Evolutionary conservation across 192 early-diverging fungal genomes (phyloP).

Genomic region (Entomortierella lignicola): DNA sequence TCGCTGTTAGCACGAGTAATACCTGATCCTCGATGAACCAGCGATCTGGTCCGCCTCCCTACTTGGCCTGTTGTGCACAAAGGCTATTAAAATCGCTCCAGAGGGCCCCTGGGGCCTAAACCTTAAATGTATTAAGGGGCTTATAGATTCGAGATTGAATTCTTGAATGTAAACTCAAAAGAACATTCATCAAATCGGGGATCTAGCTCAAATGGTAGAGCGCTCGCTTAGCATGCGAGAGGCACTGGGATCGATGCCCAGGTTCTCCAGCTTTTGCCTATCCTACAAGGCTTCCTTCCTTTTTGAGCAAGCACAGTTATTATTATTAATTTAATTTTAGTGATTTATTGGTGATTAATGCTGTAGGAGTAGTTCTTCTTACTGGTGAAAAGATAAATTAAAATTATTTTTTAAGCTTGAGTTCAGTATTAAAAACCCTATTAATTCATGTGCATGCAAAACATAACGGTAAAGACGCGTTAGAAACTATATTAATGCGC

Average conservation of each 20-base stretch:
- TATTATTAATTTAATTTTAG: not conserved
- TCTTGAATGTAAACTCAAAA: no score
- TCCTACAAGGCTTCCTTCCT: not conserved
- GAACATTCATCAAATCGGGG: no score
- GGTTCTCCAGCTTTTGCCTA: slow-evolving; percentile 13
- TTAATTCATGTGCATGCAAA: not conserved
- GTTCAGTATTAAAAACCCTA: slow-evolving; percentile 47
- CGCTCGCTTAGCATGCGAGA: slow-evolving; percentile 20
- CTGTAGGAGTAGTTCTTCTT: not conserved
- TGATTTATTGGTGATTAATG: not conserved
- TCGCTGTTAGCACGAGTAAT: no score
- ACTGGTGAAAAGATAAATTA: not conserved
- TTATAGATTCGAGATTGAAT: no score
- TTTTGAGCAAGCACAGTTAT: not conserved
- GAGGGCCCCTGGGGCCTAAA: no score
- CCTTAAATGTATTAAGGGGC: no score
- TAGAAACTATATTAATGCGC: not conserved
- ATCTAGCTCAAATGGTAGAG: no score
- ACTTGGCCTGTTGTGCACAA: no score
- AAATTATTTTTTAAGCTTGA: slow-evolving; percentile 11
- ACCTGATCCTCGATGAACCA: no score
- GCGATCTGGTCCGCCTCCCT: no score
- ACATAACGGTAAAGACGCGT: not conserved
- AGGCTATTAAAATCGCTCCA: no score
- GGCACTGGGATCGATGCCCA: slow-evolving; percentile 26